Evolutionary conservation across 78 protist genomes (phyloP).

Genomic region (Guillardia theta): DNA sequence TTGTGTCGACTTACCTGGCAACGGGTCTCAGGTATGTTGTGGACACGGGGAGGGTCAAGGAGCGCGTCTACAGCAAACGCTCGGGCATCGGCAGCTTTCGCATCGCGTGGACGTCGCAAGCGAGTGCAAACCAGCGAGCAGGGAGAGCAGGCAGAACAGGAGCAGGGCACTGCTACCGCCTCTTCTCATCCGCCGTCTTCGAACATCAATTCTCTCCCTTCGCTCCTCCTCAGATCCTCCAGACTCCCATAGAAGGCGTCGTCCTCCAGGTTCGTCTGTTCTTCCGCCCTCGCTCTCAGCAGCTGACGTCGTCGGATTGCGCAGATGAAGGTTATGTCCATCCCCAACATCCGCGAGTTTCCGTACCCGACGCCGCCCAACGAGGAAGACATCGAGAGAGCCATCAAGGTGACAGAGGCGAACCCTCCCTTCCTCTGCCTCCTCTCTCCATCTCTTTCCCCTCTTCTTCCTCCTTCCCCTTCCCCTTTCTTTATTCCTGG

Average conservation of each 20-base stretch:
- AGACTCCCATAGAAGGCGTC: slow-evolving; percentile 74
- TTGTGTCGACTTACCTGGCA: background rate
- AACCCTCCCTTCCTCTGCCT: background rate
- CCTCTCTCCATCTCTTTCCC: background rate
- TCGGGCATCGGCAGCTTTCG: slow-evolving; percentile 70
- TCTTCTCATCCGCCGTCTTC: slow-evolving; percentile 83
- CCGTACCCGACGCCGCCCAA: slow-evolving; percentile 64
- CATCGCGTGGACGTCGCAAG: slow-evolving; percentile 86
- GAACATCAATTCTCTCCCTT: slow-evolving; percentile 27
- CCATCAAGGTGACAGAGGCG: background rate
- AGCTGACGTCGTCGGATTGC: background rate
- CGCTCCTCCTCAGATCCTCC: slow-evolving; percentile 81
- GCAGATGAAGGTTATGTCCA: slow-evolving; percentile 49
- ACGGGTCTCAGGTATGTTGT: slow-evolving; percentile 62
- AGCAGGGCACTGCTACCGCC: slow-evolving; percentile 91
- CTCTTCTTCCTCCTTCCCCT: background rate
- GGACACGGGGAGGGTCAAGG: slow-evolving; percentile 62
- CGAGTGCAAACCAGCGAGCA: slow-evolving; percentile 75
- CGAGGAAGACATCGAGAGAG: background rate
- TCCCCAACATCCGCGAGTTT: background rate
- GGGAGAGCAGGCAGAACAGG: slow-evolving; percentile 51
- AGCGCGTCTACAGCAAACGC: slow-evolving; percentile 28
- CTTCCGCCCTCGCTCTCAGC: background rate
- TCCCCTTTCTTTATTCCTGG: too few relatives aligned
- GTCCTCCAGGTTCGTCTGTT: slow-evolving; percentile 1